Evolutionary conservation across 2,329 filamentous ascomycete species (phyloP).

Genomic region (Arthroderma uncinatum): DNA sequence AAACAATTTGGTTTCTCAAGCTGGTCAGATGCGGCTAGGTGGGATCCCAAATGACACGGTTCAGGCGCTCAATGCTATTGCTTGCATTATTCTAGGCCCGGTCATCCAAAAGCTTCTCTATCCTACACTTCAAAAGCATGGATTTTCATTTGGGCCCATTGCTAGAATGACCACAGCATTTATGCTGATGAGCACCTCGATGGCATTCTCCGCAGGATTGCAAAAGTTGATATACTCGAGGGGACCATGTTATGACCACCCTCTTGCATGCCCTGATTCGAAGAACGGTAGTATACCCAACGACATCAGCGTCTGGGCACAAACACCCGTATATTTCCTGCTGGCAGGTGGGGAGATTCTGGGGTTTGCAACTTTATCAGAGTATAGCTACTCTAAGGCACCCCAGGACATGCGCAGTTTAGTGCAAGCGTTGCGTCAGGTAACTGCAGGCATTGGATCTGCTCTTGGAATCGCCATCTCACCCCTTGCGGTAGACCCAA

Average conservation of each 20-base stretch:
- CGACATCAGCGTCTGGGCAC: slow-evolving; percentile 7
- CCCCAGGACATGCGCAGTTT: slow-evolving; percentile 30
- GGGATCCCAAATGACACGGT: slow-evolving; percentile 51
- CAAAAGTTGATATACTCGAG: slow-evolving; percentile 47
- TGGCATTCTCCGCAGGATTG: slow-evolving; percentile 46
- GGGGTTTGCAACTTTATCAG: slow-evolving; percentile 45
- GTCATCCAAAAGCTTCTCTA: slow-evolving; percentile 43
- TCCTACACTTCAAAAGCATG: slow-evolving; percentile 41
- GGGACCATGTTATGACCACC: slow-evolving; percentile 8
- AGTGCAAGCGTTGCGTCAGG: slow-evolving; percentile 19
- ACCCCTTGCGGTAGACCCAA: slow-evolving; percentile 11
- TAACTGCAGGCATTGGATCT: slow-evolving; percentile 13
- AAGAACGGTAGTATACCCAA: slow-evolving; percentile 5
- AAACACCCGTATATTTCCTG: slow-evolving; percentile 16
- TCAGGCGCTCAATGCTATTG: slow-evolving; percentile 47
- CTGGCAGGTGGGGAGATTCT: slow-evolving; percentile 21
- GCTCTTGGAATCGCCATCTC: slow-evolving; percentile 12
- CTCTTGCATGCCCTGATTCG: slow-evolving; percentile 2
- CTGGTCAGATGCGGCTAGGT: slow-evolving; percentile 46
- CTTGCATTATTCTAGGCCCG: slow-evolving; percentile 47
- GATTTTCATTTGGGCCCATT: slow-evolving; percentile 49
- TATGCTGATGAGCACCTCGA: slow-evolving; percentile 39
- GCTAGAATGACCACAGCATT: slow-evolving; percentile 47
- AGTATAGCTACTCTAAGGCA: slow-evolving; percentile 61
- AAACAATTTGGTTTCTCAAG: slow-evolving; percentile 31